phyloP scores from a whole-genome alignment of 2,329 filamentous ascomycete species.

The Ophiocordyceps polyrhachis-furcata region DNA sequence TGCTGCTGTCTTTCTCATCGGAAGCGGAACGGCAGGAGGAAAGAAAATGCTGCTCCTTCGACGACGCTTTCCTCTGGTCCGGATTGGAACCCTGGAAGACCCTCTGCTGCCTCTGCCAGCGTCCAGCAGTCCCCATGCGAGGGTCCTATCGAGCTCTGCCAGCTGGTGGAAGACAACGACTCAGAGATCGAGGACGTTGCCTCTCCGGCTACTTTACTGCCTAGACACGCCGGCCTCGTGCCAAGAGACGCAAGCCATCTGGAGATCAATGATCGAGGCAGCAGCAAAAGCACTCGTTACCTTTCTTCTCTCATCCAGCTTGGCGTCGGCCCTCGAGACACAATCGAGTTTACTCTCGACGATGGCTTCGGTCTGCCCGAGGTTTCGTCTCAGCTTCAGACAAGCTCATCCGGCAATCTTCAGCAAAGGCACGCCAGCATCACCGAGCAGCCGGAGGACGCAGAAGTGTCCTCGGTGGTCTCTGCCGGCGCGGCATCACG shows the following conservation, averaged over 20 bases:
- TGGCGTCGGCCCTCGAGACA: slow-evolving; percentile 25
- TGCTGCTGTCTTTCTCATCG: slow-evolving; percentile 9
- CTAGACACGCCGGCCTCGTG: slow-evolving; percentile 33
- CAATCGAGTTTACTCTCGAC: slow-evolving; percentile 24
- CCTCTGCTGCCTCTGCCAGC: background rate
- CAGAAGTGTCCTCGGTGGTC: background rate
- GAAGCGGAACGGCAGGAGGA: background rate
- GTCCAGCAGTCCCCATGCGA: slow-evolving; percentile 4
- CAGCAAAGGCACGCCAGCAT: background rate
- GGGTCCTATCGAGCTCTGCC: slow-evolving; percentile 11
- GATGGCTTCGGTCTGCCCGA: background rate
- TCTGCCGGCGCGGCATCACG: background rate
- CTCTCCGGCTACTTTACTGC: slow-evolving; percentile 18
- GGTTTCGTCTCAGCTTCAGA: background rate
- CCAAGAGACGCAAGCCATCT: background rate
- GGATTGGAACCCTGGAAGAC: background rate
- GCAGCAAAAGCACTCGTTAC: slow-evolving; percentile 8
- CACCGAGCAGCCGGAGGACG: background rate
- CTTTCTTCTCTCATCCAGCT: slow-evolving; percentile 11
- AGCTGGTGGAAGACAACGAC: slow-evolving; percentile 18
- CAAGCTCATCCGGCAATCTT: background rate
- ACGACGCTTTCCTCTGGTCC: background rate
- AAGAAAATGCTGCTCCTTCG: background rate
- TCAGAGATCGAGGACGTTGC: slow-evolving; percentile 20
- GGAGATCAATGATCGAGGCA: slow-evolving; percentile 10